These are phyloP conservation scores for Fusarium sp. DNA, from an alignment of 2,329 filamentous ascomycete species.

Conservation along the genomic window DNA sequence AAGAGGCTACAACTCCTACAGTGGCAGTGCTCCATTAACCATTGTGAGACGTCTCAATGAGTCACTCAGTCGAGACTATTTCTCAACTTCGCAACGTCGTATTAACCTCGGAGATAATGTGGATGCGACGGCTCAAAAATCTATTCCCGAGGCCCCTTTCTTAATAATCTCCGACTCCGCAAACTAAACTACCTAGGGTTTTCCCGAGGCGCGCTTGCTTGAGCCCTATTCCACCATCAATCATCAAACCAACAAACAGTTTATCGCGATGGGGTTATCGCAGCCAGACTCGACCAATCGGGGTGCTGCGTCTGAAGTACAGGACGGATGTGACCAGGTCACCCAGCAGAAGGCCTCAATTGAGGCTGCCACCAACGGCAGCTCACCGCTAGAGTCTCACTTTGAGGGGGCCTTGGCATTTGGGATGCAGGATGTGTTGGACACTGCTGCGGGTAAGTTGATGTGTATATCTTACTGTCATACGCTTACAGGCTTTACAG, in stretches of 20 bases:
- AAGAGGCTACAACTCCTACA: no score
- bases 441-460: slow-evolving; percentile 14
- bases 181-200: not conserved
- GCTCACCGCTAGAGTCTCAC: not conserved
- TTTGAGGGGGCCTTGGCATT: not conserved
- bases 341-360: not conserved
- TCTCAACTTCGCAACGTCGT: not conserved
- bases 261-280: not conserved
- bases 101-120: not conserved
- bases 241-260: not conserved
- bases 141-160: not conserved
- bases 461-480: rapidly evolving
- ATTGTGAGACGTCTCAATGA: no score
- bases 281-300: not conserved
- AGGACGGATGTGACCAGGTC: not conserved
- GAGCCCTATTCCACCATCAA: not conserved
- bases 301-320: not conserved
- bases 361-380: not conserved
- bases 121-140: not conserved
- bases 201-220: not conserved
- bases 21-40: no score
- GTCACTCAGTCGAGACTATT: not conserved
- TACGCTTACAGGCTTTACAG: not conserved
- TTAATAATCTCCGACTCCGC: not conserved
- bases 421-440: slow-evolving; percentile 14